Base-by-base conservation (phyloP, 441 rosid genomes). In the Erysimum cheiri region DNA sequence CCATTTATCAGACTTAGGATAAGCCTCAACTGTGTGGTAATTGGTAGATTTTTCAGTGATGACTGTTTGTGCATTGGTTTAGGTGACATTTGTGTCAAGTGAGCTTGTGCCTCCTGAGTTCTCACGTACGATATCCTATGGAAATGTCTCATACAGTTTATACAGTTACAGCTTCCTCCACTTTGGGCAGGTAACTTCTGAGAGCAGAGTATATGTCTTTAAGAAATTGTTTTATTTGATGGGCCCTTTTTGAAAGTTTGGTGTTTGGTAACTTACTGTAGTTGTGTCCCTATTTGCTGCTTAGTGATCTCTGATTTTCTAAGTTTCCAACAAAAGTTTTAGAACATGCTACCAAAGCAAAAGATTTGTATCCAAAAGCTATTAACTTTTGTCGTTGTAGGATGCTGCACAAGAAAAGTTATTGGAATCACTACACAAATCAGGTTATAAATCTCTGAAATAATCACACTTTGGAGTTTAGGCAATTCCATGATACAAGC, bases 101-200 rank as follows among this genome's bases (percentile, higher is more conserved):
- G 97, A 87, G 67, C 80, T 78, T 13, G 69, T 89, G 78, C 97
- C 97, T 73, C 57, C 71, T 33, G 93, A 89, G 80, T 87, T 85
- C 64, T 81, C 78, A 11, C 85, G 85, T 66, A 69, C 77, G 4
- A 60, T 93, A 64, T 70, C 78, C 36, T 85, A 83, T 73, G 88
- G 88, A 52, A 88, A 88, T 78, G 33, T 77, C 54, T 84, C 89
- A 49, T 93, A 91, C 80, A 83, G 63, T 48, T 85, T 93, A 69
- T 93, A 89, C 62, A 93, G 91, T 82, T 93, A 91, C 77, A 91
- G 96, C 79, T 89, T 91, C 80, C 98, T 93, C 69, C 82, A 88
- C 74, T 81, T 84, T 60, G 98, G 98, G 15, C 97, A 83, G 96
- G 98, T 91, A 82, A 72, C 24, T 4, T 37, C 46, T 33, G 12